Evolutionary conservation across 768 basidiomycete species (phyloP), one percentile per base, ranked within the genome.

Genomic region (Gloeophyllum trabeum): DNA sequence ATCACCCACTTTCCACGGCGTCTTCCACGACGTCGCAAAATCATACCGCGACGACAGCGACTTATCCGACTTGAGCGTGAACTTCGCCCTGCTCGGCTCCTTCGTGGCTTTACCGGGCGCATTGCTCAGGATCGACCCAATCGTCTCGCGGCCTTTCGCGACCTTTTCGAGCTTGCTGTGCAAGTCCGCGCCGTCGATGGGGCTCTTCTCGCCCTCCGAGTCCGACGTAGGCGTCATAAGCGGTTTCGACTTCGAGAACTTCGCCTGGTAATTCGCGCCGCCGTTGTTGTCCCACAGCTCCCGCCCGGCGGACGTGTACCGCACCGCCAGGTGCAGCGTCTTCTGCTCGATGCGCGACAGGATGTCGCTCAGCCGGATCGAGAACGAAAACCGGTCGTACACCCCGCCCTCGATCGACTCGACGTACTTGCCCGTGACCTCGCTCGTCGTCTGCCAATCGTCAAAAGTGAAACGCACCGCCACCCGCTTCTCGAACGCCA

Each of bases 241-340:
- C 13, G 36, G 16, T 45, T 50, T 49, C 51, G 55, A 48, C 47
- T 64, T 62, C 42, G 60, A 61, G 54, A 97, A 93, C 43, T 68
- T 74, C 42, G 86, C 74, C 37, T 75, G 64, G 59, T 94, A 97
- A 56, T 98, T 88, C 42, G 67, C 57, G 2, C 82, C 81, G 20
- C 51, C 56, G 55, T 96, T 94, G 64, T 88, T 93, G 59, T 98
- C 94, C 94, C 94, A 97, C 44, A 83, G 73, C 58, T 97, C 92
- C 49, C 66, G 62, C 0, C 84, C 85, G 4, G 63, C 76, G 20
- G 80, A 75, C 10, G 65, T 59, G 52, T 84, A 91, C 42, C 87
- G 66, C 36, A 97, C 61, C 2, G 87, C 89, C 35, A 96, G 56
- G 47, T 79, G 69, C 53, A 99, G 67, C 20, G 76, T 82, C 70